Evolutionary conservation across 768 basidiomycete genomes (phyloP).

Genomic region (Leccinum variicolor): DNA sequence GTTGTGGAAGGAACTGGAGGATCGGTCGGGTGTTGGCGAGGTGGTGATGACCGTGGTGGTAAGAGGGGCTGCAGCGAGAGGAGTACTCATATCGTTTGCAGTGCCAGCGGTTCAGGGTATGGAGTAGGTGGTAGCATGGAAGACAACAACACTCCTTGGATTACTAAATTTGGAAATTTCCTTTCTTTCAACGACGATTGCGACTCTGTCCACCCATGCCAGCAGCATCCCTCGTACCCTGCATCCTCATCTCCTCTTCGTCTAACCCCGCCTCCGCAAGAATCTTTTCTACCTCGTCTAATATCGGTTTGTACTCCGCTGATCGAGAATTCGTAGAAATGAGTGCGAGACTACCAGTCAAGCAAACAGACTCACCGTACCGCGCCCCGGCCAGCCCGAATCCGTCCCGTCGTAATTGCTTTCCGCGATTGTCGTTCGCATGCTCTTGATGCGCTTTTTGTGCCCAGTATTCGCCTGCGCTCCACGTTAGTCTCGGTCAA

Average conservation of each 20-base stretch:
- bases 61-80: constrained; percentile 4
- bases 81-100: constrained; percentile 3
- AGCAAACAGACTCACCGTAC: constrained; percentile 46
- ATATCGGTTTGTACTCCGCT: constrained; percentile 80
- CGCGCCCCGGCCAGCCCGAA: constrained; percentile 72
- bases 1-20: background rate
- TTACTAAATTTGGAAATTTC: too few relatives aligned
- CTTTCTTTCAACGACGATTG: constrained; percentile 34
- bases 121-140: too few relatives aligned
- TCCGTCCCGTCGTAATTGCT: constrained; percentile 72
- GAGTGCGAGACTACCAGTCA: background rate
- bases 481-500: background rate
- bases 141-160: too few relatives aligned
- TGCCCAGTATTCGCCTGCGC: constrained; percentile 76
- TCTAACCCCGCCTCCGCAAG: constrained; percentile 81
- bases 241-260: constrained; percentile 71
- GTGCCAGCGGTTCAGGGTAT: too few relatives aligned
- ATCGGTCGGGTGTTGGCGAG: constrained; percentile 3
- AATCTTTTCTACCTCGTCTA: constrained; percentile 81
- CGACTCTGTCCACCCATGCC: constrained; percentile 50
- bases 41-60: background rate
- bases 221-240: constrained; percentile 42
- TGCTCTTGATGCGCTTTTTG: constrained; percentile 57
- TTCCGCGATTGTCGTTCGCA: constrained; percentile 65
- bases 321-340: background rate